Evolutionary conservation across 139 green algal species (phyloP).

Genomic region (Axilococcus clingmanii): DNA sequence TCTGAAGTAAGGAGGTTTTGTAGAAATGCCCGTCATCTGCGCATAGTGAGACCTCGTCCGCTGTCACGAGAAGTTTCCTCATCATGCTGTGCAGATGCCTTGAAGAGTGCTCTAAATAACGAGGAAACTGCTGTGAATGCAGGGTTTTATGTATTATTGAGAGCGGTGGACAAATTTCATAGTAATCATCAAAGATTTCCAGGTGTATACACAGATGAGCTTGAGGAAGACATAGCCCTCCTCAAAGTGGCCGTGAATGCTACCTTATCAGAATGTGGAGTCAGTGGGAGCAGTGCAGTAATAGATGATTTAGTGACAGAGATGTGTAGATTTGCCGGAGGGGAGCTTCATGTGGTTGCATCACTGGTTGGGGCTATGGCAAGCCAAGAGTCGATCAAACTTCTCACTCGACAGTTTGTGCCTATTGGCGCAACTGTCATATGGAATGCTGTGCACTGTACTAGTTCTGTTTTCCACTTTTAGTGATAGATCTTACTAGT

Average conservation of each 20-base stretch:
- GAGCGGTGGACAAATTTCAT: slow-evolving; percentile 62
- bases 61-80: slow-evolving; percentile 37
- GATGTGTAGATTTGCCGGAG: slow-evolving; percentile 58
- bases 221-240: slow-evolving; percentile 62
- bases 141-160: slow-evolving; percentile 71
- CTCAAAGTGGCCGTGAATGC: slow-evolving; percentile 43
- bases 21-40: slow-evolving; percentile 71
- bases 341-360: slow-evolving; percentile 79
- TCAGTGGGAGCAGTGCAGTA: background rate
- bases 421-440: slow-evolving; percentile 67
- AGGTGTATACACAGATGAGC: slow-evolving; percentile 33
- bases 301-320: slow-evolving; percentile 55
- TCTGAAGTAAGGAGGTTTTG: slow-evolving; percentile 52
- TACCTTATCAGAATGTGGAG: slow-evolving; percentile 33
- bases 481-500: background rate
- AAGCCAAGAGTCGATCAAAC: slow-evolving; percentile 92
- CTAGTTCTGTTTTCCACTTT: slow-evolving; percentile 35
- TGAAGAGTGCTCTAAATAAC: slow-evolving; percentile 25
- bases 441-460: slow-evolving; percentile 77
- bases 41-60: slow-evolving; percentile 48
- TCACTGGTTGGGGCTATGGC: slow-evolving; percentile 88
- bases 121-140: slow-evolving; percentile 46
- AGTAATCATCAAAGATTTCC: slow-evolving; percentile 39
- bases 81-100: background rate
- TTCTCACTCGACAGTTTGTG: slow-evolving; percentile 90